These are phyloP conservation scores for Hypoxylon lienhwacheense DNA, from an alignment of 495 filamentous ascomycete species.

Conservation along the genomic window DNA sequence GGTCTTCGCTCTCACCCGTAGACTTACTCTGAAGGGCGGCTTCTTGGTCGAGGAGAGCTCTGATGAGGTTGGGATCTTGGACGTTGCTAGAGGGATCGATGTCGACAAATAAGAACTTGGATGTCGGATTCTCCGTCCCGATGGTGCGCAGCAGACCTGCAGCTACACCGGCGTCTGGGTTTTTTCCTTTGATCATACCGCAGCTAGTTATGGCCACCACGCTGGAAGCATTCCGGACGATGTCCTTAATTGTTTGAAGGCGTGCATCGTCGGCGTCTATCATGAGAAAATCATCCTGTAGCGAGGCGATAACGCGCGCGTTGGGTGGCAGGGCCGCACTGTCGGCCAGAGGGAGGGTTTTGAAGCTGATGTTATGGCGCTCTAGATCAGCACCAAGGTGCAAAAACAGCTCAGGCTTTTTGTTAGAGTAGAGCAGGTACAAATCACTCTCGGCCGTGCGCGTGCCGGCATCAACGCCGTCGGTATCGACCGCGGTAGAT, in stretches of 20 bases:
- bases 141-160: conserved; percentile 39
- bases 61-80: not conserved
- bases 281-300: conserved; percentile 28
- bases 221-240: conserved; percentile 23
- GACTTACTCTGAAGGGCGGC: conserved; percentile 9
- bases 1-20: conserved; percentile 23
- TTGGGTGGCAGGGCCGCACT: not conserved
- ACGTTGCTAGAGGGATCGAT: conserved; percentile 17
- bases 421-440: not conserved
- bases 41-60: conserved; percentile 3
- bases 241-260: conserved; percentile 28
- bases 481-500: conserved; percentile 4
- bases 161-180: conserved; percentile 33
- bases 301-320: conserved; percentile 23
- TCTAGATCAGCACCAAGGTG: not conserved
- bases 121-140: conserved; percentile 35
- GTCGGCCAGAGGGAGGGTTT: not conserved
- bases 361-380: not conserved
- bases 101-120: conserved; percentile 33
- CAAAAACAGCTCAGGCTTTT: not conserved
- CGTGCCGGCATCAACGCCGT: not conserved
- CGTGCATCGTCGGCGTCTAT: conserved; percentile 11
- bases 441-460: not conserved
- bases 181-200: conserved; percentile 26
- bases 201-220: conserved; percentile 39